Evolutionary conservation across 2,329 filamentous ascomycete genomes (phyloP).

Genomic region (Monilinia laxa): DNA sequence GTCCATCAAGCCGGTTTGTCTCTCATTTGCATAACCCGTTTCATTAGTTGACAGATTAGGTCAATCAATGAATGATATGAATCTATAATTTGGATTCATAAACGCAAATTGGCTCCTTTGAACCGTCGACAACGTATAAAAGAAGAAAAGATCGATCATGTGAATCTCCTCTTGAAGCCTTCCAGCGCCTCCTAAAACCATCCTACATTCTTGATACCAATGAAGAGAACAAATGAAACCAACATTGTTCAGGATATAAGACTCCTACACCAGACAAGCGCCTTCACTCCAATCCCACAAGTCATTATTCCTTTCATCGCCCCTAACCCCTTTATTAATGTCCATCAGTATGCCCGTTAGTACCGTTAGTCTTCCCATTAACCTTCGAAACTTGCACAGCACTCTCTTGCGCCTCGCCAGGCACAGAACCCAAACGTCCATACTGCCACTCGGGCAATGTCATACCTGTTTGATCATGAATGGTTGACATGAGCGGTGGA

Average conservation of each 20-base stretch:
- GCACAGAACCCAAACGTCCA: slow-evolving; percentile 45
- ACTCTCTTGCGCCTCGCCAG: slow-evolving; percentile 30
- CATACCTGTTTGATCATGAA: slow-evolving; percentile 87
- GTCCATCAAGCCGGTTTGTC: neutral
- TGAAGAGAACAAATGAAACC: neutral
- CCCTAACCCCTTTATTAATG: neutral
- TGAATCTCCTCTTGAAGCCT: neutral
- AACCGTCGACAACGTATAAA: neutral
- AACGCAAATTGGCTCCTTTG: neutral
- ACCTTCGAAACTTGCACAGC: slow-evolving; percentile 23
- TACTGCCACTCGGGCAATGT: slow-evolving; percentile 75
- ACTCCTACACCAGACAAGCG: neutral
- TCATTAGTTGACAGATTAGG: neutral
- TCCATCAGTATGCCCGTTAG: slow-evolving; percentile 13
- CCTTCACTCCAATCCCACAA: neutral
- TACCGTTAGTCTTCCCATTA: slow-evolving; percentile 26
- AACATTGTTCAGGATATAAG: neutral
- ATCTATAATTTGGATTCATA: neutral
- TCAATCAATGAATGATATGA: neutral
- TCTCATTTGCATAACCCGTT: neutral
- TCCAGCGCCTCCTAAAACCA: neutral
- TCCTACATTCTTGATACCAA: neutral
- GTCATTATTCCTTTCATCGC: neutral
- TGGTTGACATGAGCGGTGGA: slow-evolving; percentile 78
- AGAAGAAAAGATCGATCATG: neutral